phyloP scores from a whole-genome alignment of 129 eudicot species.

The Solidago caesia region DNA sequence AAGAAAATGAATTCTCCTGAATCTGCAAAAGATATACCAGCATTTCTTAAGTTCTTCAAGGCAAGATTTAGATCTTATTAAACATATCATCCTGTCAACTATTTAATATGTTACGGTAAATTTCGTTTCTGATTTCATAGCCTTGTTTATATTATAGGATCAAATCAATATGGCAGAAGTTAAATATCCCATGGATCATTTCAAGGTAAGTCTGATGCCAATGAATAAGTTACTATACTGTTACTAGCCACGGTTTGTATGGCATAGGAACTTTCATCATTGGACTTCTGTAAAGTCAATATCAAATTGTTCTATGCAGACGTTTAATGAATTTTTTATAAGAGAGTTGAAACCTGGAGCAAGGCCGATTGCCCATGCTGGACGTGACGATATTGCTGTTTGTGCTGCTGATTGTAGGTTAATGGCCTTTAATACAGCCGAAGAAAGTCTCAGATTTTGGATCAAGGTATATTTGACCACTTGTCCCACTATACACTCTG shows the following conservation, averaged over 20 bases:
- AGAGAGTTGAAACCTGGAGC: slow-evolving; percentile 91
- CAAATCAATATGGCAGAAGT: slow-evolving; percentile 81
- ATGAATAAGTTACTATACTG: background rate
- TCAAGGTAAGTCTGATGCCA: slow-evolving; percentile 54
- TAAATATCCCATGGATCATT: slow-evolving; percentile 86
- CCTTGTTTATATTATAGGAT: slow-evolving; percentile 57
- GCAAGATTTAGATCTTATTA: slow-evolving; percentile 31
- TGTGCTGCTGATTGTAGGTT: slow-evolving; percentile 97
- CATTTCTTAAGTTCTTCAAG: slow-evolving; percentile 66
- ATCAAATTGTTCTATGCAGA: slow-evolving; percentile 51
- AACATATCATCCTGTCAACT: slow-evolving; percentile 9
- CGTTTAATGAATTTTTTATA: slow-evolving; percentile 89
- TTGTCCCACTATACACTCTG: background rate
- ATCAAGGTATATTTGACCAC: slow-evolving; percentile 58
- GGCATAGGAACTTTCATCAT: background rate
- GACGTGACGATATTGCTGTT: slow-evolving; percentile 83
- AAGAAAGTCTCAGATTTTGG: slow-evolving; percentile 85
- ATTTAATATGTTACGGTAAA: background rate
- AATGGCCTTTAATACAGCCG: slow-evolving; percentile 68
- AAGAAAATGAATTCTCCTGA: slow-evolving; percentile 82
- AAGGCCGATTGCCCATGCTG: slow-evolving; percentile 62
- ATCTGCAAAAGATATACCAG: slow-evolving; percentile 78
- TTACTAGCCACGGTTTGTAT: background rate
- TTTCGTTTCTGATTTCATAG: background rate
- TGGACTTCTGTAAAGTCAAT: background rate